These are phyloP conservation scores for Xylaria polymorpha DNA, from an alignment of 2,329 filamentous ascomycete species.

Conservation along the genomic window DNA sequence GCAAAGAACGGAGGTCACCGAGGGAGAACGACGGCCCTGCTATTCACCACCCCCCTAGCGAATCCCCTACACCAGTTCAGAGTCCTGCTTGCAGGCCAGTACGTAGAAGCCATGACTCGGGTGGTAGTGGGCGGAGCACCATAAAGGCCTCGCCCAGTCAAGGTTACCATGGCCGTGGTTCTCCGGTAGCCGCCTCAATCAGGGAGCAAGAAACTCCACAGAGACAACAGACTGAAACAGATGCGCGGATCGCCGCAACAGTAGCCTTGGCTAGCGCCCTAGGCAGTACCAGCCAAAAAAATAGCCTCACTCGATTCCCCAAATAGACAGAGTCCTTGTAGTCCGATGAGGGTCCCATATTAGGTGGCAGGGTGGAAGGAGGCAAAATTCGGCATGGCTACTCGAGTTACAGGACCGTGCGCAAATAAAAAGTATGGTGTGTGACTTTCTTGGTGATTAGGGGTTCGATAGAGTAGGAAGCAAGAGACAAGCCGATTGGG, in stretches of 20 bases:
- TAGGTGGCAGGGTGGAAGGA: not conserved
- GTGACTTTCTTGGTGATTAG: not conserved
- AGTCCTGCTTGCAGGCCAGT: not conserved
- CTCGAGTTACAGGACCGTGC: not conserved
- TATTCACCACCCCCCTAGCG: not conserved
- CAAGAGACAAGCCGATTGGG: not conserved
- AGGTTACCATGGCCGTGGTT: not conserved
- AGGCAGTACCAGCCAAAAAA: conserved; percentile 9
- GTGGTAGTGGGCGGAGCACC: not conserved
- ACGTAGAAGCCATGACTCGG: not conserved
- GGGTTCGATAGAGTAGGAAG: not conserved
- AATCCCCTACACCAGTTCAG: not conserved
- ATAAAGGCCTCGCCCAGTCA: conserved; percentile 7
- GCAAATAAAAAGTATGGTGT: not conserved
- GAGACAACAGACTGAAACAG: conserved; percentile 10
- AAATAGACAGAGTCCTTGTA: not conserved
- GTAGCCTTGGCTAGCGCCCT: conserved; percentile 25
- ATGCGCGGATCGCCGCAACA: conserved; percentile 32
- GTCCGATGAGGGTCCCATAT: not conserved
- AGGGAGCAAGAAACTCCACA: conserved; percentile 7
- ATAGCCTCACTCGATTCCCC: not conserved
- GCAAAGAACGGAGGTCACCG: conserved; percentile 13
- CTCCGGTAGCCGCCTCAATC: not conserved
- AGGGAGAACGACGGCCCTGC: not conserved
- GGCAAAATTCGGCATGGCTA: not conserved